A percentile compares a stretch with the other conserved stretches of the same genome.
phyloP scores from a whole-genome alignment of 1,284 basidiomycete genomes.

The Cutaneotrichosporon sp. region DNA sequence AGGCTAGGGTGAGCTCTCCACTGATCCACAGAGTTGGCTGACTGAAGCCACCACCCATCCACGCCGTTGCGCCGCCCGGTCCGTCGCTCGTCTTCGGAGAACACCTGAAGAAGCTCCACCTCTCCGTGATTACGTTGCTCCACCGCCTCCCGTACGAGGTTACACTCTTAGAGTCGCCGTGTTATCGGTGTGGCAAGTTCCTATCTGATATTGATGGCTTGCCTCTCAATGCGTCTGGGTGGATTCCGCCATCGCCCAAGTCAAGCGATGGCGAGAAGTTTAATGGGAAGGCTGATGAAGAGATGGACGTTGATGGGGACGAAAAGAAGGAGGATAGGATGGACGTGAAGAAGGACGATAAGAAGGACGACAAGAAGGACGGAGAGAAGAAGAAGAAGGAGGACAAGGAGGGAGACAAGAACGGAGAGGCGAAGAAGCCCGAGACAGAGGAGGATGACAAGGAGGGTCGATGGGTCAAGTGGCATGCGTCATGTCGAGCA shows the following conservation, averaged over 20 bases:
- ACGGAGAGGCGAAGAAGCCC: conserved; percentile 7
- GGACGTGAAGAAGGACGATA: background rate
- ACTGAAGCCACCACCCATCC: conserved; percentile 24
- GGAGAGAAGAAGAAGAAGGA: conserved; percentile 5
- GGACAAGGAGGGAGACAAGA: conserved; percentile 10
- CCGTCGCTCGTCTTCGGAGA: conserved; percentile 15
- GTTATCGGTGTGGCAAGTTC: conserved; percentile 17
- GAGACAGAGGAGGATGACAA: conserved; percentile 41
- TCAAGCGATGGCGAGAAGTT: background rate
- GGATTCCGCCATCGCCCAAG: conserved; percentile 9
- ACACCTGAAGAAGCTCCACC: conserved; percentile 14
- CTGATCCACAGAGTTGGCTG: background rate
- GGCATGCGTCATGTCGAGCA: conserved; percentile 18
- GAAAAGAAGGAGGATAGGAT: conserved; percentile 1
- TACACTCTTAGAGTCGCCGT: conserved; percentile 11
- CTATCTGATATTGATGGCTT: conserved; percentile 21
- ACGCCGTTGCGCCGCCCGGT: conserved; percentile 22
- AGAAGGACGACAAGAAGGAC: conserved; percentile 41
- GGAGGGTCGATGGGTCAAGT: conserved; percentile 21
- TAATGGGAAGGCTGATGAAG: conserved; percentile 3
- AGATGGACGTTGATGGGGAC: conserved; percentile 6
- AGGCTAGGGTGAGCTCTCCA: conserved; percentile 13
- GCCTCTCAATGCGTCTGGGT: conserved; percentile 16
- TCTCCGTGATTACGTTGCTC: conserved; percentile 18
- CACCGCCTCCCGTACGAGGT: conserved; percentile 16